phyloP scores from a whole-genome alignment of 2,329 filamentous ascomycete species.

The Calonectria henricotiae region DNA sequence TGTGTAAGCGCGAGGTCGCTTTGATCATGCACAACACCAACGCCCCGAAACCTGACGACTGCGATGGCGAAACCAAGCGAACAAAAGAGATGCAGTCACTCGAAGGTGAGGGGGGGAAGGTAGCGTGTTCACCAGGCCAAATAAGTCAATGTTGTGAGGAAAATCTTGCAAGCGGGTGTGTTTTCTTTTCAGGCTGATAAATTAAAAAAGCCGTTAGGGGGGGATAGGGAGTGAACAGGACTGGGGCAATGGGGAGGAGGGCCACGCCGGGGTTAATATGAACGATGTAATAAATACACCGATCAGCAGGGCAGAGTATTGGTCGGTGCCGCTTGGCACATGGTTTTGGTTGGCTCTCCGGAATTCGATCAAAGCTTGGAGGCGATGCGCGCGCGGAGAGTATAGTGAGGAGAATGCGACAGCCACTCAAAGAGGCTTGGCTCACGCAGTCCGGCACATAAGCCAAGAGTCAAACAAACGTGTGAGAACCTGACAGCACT shows the following conservation, averaged over 20 bases:
- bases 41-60: slow-evolving; percentile 43
- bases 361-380: slow-evolving; percentile 40
- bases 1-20: slow-evolving; percentile 51
- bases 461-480: slow-evolving; percentile 35
- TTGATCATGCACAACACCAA: slow-evolving; percentile 43
- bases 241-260: slow-evolving; percentile 17
- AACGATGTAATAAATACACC: slow-evolving; percentile 42
- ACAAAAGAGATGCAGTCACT: slow-evolving; percentile 35
- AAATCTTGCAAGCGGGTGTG: slow-evolving; percentile 2
- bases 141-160: neutral
- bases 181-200: slow-evolving; percentile 34
- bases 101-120: slow-evolving; percentile 3
- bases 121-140: neutral
- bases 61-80: slow-evolving; percentile 22
- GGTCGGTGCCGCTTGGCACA: slow-evolving; percentile 44
- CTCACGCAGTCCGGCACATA: slow-evolving; percentile 34
- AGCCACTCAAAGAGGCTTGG: slow-evolving; percentile 38
- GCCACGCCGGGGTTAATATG: slow-evolving; percentile 47
- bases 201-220: slow-evolving; percentile 45
- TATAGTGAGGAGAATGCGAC: slow-evolving; percentile 25
- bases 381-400: slow-evolving; percentile 28
- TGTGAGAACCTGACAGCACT: slow-evolving; percentile 20
- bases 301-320: slow-evolving; percentile 42
- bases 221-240: slow-evolving; percentile 38
- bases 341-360: slow-evolving; percentile 48